Conservation (phyloP, 305 asterid genomes). For the Fraxinus latifolia region DNA sequence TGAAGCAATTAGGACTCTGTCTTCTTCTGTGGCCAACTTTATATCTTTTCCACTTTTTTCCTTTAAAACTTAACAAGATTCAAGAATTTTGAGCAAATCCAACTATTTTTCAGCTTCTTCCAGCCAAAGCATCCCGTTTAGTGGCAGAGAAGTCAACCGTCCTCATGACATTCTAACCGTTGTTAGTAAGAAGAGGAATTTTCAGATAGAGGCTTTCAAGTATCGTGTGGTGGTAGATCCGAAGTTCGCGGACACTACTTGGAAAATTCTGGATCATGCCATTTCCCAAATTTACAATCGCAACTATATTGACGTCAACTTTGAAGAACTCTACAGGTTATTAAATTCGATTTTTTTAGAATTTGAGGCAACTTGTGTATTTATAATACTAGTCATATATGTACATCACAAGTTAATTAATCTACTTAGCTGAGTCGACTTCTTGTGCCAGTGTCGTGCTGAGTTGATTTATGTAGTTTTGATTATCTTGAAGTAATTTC, state of each 20-base stretch:
- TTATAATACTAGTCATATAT: background rate
- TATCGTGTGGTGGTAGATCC: slow-evolving; percentile 46
- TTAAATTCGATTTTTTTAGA: background rate
- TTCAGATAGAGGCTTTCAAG: slow-evolving; percentile 46
- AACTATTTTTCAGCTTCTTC: background rate
- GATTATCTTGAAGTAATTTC: background rate
- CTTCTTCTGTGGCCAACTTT: background rate
- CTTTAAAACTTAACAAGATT: background rate
- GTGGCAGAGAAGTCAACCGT: background rate
- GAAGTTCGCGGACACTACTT: slow-evolving; percentile 43
- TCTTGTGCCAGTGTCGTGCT: background rate
- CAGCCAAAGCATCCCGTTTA: background rate
- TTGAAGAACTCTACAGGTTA: slow-evolving; percentile 51
- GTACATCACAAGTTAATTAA: background rate
- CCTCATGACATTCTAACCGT: background rate
- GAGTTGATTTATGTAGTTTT: background rate
- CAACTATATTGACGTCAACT: slow-evolving; percentile 42
- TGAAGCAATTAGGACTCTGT: background rate
- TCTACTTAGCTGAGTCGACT: background rate
- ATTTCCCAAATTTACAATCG: slow-evolving; percentile 46
- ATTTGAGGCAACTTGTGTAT: background rate
- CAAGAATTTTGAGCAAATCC: background rate
- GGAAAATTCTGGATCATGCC: slow-evolving; percentile 51
- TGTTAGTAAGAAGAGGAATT: slow-evolving; percentile 36
- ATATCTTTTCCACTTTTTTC: background rate